Evolutionary conservation across 306 rosid species (phyloP).

Genomic region (Arachis hypogaea): DNA sequence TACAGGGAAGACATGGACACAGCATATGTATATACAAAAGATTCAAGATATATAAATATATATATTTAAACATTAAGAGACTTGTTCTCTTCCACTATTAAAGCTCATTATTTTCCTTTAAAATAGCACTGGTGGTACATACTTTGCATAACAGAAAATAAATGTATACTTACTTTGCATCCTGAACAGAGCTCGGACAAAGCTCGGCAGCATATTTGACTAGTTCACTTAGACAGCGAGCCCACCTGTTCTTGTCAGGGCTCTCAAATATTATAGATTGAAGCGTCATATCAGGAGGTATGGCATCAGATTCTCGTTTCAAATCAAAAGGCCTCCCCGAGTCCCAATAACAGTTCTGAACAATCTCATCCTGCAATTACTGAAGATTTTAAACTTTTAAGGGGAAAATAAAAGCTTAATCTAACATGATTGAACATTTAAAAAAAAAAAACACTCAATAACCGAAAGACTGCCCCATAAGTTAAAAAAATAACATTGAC

Average conservation of each 20-base stretch:
- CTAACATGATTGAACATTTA: constrained; percentile 30
- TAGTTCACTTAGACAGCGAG: constrained; percentile 95
- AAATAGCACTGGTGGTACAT: constrained; percentile 25
- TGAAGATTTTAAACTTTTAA: constrained; percentile 36
- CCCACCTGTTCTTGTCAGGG: constrained; percentile 99
- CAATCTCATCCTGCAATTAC: constrained; percentile 87
- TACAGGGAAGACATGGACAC: too few species aligned
- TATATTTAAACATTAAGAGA: background rate
- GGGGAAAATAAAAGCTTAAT: constrained; percentile 3
- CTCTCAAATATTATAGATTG: constrained; percentile 98
- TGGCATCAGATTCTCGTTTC: constrained; percentile 92
- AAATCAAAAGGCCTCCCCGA: constrained; percentile 92
- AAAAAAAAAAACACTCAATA: constrained; percentile 6
- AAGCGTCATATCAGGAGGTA: constrained; percentile 89
- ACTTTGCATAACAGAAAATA: constrained; percentile 28
- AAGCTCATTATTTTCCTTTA: constrained; percentile 25
- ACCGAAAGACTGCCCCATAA: constrained; percentile 57
- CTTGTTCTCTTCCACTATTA: constrained; percentile 15
- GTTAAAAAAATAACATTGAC: background rate
- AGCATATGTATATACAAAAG: too few species aligned
- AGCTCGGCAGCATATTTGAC: constrained; percentile 95
- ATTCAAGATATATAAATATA: too few species aligned
- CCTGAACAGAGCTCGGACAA: constrained; percentile 92
- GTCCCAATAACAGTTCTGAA: constrained; percentile 97
- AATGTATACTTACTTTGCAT: constrained; percentile 71